Evolutionary conservation across 1,284 basidiomycete genomes (phyloP).

Genomic region (Trichosporon coremiiforme): DNA sequence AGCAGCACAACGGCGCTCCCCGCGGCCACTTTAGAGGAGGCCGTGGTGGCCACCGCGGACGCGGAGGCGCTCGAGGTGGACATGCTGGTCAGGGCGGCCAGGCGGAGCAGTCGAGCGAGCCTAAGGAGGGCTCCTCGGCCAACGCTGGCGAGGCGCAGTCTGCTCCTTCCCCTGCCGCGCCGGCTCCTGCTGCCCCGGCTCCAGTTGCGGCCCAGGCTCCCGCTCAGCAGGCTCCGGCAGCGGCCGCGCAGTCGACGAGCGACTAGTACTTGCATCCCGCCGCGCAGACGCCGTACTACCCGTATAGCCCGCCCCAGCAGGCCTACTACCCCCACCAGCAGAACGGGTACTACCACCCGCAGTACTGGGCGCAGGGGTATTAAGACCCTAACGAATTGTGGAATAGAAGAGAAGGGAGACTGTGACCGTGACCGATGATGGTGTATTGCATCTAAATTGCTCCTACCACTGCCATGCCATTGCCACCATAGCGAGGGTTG

Average conservation of each 20-base stretch:
- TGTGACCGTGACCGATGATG: background rate
- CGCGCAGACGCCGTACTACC: background rate
- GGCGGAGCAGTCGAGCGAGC: background rate
- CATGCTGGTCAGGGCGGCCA: background rate
- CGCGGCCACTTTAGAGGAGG: slow-evolving; percentile 1
- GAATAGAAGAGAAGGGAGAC: background rate
- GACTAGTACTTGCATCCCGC: slow-evolving; percentile 9
- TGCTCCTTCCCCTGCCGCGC: slow-evolving; percentile 14
- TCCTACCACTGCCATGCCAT: background rate
- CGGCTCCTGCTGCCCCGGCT: slow-evolving; percentile 1
- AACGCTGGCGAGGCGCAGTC: background rate
- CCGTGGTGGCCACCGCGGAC: slow-evolving; percentile 13
- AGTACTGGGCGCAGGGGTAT: background rate
- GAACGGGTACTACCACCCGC: background rate
- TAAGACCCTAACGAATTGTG: background rate
- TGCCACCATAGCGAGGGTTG: background rate
- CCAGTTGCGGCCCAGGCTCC: background rate
- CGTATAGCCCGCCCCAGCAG: background rate
- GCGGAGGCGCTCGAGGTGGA: slow-evolving; percentile 20
- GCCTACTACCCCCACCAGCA: slow-evolving; percentile 1
- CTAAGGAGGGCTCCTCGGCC: slow-evolving; percentile 1
- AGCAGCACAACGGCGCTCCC: slow-evolving; percentile 6
- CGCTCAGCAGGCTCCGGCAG: background rate
- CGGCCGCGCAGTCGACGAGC: background rate
- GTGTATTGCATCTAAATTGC: background rate